Percentiles rank a stretch among this genome's conserved stretches.
Conservation (phyloP, 192 early-diverging fungal genomes). For the Tieghemiomyces parasiticus region DNA sequence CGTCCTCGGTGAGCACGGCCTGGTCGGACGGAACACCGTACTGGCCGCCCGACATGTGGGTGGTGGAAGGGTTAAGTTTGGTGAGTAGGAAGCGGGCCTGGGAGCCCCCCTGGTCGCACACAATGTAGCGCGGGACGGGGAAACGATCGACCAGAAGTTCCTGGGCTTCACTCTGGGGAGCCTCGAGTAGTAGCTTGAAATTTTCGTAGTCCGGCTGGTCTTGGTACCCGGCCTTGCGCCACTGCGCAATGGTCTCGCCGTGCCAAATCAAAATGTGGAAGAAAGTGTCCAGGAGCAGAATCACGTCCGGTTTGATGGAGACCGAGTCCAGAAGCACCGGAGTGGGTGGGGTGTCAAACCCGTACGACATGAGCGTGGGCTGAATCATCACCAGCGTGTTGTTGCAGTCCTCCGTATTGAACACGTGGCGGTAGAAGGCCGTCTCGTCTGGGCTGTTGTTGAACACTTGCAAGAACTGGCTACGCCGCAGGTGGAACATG, state of each 20-base stretch:
- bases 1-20: conserved; percentile 97
- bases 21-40: conserved; percentile 57
- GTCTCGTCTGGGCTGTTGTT: conserved; percentile 99
- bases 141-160: conserved; percentile 87
- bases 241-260: conserved; percentile 90
- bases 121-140: conserved; percentile 96
- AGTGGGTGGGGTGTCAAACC: conserved; percentile 68
- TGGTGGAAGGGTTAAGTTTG: conserved; percentile 96
- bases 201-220: conserved; percentile 88
- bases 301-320: conserved; percentile 91
- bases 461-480: conserved; percentile 97
- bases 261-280: conserved; percentile 99
- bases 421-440: conserved; percentile 67
- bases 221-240: conserved; percentile 93
- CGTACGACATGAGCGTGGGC: conserved; percentile 88
- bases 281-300: conserved; percentile 91
- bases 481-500: conserved; percentile 96
- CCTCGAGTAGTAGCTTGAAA: conserved; percentile 84
- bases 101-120: conserved; percentile 89
- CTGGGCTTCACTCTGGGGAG: conserved; percentile 80
- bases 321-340: conserved; percentile 94
- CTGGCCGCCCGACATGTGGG: conserved; percentile 63
- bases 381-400: conserved; percentile 99
- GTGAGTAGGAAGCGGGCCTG: conserved; percentile 96
- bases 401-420: conserved; percentile 92